Base-by-base conservation (phyloP, 495 filamentous ascomycete species). In the Bathelium albidoporum region DNA sequence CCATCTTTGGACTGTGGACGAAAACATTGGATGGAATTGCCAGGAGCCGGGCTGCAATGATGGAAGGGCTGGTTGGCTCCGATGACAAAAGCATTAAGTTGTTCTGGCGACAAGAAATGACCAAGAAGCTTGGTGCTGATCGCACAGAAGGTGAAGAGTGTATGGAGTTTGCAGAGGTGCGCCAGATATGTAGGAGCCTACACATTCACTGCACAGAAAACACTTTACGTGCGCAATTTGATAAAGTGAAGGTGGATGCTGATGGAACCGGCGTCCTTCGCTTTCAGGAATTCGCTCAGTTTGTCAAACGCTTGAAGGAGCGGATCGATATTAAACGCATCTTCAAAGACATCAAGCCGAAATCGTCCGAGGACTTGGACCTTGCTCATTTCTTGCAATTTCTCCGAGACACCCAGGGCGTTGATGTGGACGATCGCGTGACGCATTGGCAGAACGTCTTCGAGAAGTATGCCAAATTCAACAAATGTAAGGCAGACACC, bases 71-170 rank as follows among this genome's bases (percentile, higher is more conserved):
- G 63, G 87, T 89, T 44, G 74, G 78, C 36, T 82, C 83, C 62
- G 86, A 87, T 71, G 91, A 97, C 70, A 87, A 86, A 62, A 87
- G 87, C 58, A 80, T 96, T 41, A 84, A 83, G 59, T 82, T 81
- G 36, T 89, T 93, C 71, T 98, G 94, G 94, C 81, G 83, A 63
- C 83, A 81, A n/a, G 91, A 94, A 72, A 94, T 96, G 88, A 78
- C 81, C 5, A 83, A 83, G 64, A 79, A 86, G 26, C 24, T 55
- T 9, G 82, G 81, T 63, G 66, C 77, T 1, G 78, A 65, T 0
- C 49, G 29, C 24, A 20, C 49, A 26, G 49, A 55, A 29, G 84
- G 85, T 52, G 85, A 85, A 2, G 88, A 89, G 66, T 80, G 77
- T 59, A 84, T 97, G 39, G 87, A 90, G 60, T 83, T 94, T 53